phyloP scores from a whole-genome alignment of 352 stramenopile species.

The Phytophthora citricola region DNA sequence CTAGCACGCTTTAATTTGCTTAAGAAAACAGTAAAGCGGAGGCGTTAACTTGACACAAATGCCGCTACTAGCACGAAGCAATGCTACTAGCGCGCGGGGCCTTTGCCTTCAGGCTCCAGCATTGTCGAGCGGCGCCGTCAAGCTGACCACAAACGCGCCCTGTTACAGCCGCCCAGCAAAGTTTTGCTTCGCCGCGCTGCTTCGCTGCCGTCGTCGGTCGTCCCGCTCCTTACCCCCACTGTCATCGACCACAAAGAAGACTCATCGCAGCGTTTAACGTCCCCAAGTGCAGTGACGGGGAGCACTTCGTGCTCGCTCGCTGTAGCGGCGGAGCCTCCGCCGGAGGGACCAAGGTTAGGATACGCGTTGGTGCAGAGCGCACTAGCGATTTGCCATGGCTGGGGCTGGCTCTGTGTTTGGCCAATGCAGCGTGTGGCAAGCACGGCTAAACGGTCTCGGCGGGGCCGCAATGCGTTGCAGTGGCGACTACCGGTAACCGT shows the following conservation, averaged over 20 bases:
- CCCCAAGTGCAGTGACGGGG: slow-evolving; percentile 23
- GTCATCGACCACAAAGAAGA: slow-evolving; percentile 22
- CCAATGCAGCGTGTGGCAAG: not conserved
- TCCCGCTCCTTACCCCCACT: slow-evolving; percentile 11
- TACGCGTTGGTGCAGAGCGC: slow-evolving; percentile 9
- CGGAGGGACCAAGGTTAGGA: slow-evolving; percentile 22
- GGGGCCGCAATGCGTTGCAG: not conserved
- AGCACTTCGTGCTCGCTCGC: slow-evolving; percentile 19
- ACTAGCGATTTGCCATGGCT: slow-evolving; percentile 6
- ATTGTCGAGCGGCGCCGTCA: slow-evolving; percentile 11
- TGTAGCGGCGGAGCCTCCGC: not conserved
- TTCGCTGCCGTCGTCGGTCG: slow-evolving; percentile 7
- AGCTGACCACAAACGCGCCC: slow-evolving; percentile 16
- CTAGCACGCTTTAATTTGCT: not conserved
- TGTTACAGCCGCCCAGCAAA: slow-evolving; percentile 14
- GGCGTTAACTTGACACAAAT: not conserved
- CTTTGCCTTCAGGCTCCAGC: not conserved
- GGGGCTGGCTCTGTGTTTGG: slow-evolving; percentile 1
- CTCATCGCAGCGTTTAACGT: slow-evolving; percentile 36
- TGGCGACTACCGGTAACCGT: not conserved
- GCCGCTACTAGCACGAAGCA: slow-evolving; percentile 10
- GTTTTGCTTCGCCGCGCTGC: slow-evolving; percentile 5
- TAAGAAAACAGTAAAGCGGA: slow-evolving; percentile 16
- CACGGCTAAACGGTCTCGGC: slow-evolving; percentile 2
- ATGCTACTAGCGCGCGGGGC: not conserved